Percentiles rank a stretch among this genome's conserved stretches.
Conservation (phyloP, 768 basidiomycete species). For the Pulveroboletus sp. region DNA sequence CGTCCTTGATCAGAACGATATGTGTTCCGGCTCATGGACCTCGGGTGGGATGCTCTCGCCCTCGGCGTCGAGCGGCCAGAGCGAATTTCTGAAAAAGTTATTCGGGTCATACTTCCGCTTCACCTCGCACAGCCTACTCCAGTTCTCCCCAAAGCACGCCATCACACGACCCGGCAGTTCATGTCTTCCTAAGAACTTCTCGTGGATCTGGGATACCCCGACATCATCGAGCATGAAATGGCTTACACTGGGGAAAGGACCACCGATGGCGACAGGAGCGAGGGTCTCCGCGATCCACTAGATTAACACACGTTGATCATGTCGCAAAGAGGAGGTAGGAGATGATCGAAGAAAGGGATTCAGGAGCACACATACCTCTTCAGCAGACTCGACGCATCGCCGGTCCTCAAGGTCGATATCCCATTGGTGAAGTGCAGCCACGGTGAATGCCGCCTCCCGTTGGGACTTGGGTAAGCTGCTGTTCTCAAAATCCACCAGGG, state of each 20-base stretch:
- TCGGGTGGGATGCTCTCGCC: constrained; percentile 52
- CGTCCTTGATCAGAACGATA: constrained; percentile 13
- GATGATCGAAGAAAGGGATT: not conserved
- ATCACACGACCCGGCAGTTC: constrained; percentile 60
- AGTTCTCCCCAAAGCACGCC: constrained; percentile 70
- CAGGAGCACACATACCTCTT: constrained; percentile 50
- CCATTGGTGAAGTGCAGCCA: constrained; percentile 92
- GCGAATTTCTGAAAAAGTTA: constrained; percentile 68
- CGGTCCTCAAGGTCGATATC: constrained; percentile 78
- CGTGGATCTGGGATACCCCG: constrained; percentile 16
- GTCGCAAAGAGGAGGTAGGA: not conserved
- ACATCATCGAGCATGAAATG: constrained; percentile 14
- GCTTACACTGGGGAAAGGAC: constrained; percentile 80
- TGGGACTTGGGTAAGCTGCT: constrained; percentile 73
- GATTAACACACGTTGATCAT: not conserved
- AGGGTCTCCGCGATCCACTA: constrained; percentile 81
- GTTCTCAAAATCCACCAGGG: constrained; percentile 66
- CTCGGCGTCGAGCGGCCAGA: constrained; percentile 71
- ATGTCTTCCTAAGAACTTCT: constrained; percentile 70
- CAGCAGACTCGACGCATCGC: constrained; percentile 75
- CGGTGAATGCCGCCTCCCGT: constrained; percentile 76
- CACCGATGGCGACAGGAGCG: constrained; percentile 66
- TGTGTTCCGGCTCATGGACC: constrained; percentile 53
- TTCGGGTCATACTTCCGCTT: constrained; percentile 75
- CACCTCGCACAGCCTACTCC: constrained; percentile 62